Conservation (phyloP, 441 rosid species). For the Omphalea diandra region DNA sequence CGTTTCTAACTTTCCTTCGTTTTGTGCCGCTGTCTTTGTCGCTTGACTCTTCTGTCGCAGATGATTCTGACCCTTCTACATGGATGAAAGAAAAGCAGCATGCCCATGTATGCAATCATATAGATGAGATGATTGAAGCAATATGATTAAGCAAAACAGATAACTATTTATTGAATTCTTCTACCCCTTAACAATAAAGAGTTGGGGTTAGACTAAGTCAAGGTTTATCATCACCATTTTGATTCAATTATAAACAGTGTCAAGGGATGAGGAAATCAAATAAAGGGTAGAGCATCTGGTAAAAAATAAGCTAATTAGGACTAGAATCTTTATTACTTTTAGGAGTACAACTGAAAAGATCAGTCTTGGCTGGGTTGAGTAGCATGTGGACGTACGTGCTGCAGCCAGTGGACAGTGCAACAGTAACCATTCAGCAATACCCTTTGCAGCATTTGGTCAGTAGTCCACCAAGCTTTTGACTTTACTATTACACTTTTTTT, state of each 20-base stretch:
- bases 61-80: slow-evolving; percentile 27
- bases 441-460: slow-evolving; percentile 1
- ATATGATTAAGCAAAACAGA: too few relatives aligned
- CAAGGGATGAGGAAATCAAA: too few relatives aligned
- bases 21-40: slow-evolving; percentile 18
- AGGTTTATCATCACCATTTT: too few relatives aligned
- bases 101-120: too few relatives aligned
- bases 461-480: slow-evolving; percentile 17
- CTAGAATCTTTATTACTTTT: neutral
- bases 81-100: neutral
- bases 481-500: slow-evolving; percentile 11
- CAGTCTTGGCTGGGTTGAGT: slow-evolving; percentile 22
- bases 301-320: too few relatives aligned
- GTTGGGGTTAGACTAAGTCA: too few relatives aligned
- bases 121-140: too few relatives aligned
- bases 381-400: slow-evolving; percentile 24
- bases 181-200: too few relatives aligned
- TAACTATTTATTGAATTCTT: too few relatives aligned
- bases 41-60: slow-evolving; percentile 29
- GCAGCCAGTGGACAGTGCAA: slow-evolving; percentile 14
- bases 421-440: slow-evolving; percentile 16
- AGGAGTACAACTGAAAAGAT: slow-evolving; percentile 21
- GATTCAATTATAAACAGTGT: too few relatives aligned
- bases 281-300: too few relatives aligned
- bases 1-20: slow-evolving; percentile 23